These are phyloP conservation scores for Potentilla sterilis DNA, from an alignment of 306 rosid species.

Conservation along the genomic window DNA sequence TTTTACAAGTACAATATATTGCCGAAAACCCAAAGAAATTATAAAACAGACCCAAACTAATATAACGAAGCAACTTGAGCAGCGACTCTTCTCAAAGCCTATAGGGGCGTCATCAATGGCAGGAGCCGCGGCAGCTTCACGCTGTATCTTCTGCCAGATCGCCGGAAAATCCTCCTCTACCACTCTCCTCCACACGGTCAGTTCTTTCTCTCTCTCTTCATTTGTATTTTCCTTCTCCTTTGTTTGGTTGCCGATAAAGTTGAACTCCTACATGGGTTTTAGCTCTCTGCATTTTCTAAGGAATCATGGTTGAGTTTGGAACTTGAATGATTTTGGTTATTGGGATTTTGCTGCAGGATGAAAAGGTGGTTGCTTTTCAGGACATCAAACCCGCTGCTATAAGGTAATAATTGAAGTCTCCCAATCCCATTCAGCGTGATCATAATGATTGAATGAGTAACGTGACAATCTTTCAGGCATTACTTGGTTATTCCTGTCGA, in stretches of 20 bases:
- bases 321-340: conserved; percentile 14
- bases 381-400: conserved; percentile 62
- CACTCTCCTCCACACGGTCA: conserved; percentile 48
- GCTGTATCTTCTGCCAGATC: conserved; percentile 60
- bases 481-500: conserved; percentile 68
- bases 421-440: neutral
- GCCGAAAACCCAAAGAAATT: no score
- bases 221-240: neutral
- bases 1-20: no score
- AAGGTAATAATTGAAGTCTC: conserved; percentile 33
- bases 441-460: conserved; percentile 3
- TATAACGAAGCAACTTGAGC: neutral
- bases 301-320: neutral
- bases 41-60: neutral
- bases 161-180: conserved; percentile 42
- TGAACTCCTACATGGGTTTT: conserved; percentile 6
- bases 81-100: neutral
- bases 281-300: neutral
- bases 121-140: conserved; percentile 23
- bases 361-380: conserved; percentile 56
- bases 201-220: conserved; percentile 18
- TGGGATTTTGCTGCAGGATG: conserved; percentile 42
- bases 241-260: conserved; percentile 1
- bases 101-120: conserved; percentile 37
- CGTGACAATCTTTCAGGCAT: conserved; percentile 46